phyloP scores from a whole-genome alignment of 83 land plant species.

The Diphasiastrum complanatum region DNA sequence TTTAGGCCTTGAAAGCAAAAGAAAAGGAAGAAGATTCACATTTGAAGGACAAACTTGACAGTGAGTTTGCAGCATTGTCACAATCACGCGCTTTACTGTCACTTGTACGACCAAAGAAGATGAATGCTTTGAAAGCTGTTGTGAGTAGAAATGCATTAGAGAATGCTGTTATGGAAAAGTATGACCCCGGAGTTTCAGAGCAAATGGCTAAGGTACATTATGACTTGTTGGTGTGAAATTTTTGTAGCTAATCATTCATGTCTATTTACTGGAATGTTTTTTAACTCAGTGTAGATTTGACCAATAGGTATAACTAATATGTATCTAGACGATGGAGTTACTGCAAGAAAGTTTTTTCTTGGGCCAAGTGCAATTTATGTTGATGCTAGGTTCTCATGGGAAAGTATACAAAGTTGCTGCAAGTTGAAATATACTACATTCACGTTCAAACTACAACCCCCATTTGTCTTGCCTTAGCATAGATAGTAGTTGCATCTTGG shows the following conservation, averaged over 20 bases:
- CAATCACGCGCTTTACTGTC: conserved; percentile 60
- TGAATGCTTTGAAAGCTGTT: conserved; percentile 47
- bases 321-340: no score
- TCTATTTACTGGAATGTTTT: not conserved
- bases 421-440: no score
- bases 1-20: conserved; percentile 74
- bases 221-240: no score
- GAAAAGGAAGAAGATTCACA: conserved; percentile 79
- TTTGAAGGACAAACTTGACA: conserved; percentile 63
- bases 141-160: conserved; percentile 28
- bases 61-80: conserved; percentile 53
- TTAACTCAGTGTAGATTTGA: no score
- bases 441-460: no score
- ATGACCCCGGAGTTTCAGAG: conserved; percentile 9
- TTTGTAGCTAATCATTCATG: not conserved
- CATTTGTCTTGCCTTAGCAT: no score
- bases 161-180: conserved; percentile 4
- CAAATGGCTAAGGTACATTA: conserved; percentile 1
- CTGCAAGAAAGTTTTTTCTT: no score
- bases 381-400: no score
- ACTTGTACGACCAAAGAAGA: conserved; percentile 48
- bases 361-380: no score
- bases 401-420: no score
- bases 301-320: no score
- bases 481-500: no score